phyloP scores from a whole-genome alignment of 805 yeast genomes.

The Cyberlindnera mississippiensis region DNA sequence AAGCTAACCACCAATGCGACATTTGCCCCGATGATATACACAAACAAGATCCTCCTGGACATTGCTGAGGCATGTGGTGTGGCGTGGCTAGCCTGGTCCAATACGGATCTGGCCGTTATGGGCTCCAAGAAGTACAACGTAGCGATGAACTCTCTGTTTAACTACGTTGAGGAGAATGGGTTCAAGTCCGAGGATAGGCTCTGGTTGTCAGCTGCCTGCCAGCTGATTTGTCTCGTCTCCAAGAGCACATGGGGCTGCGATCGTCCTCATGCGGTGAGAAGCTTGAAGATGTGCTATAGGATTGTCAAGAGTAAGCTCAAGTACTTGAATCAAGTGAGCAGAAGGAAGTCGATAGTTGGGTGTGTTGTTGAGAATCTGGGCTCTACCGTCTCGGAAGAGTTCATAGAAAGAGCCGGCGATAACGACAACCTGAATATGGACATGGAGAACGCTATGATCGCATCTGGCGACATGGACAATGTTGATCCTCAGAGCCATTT shows the following conservation, averaged over 20 bases:
- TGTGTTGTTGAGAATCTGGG: not conserved
- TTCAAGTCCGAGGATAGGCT: constrained; percentile 23
- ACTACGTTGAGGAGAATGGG: constrained; percentile 1
- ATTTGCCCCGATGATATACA: constrained; percentile 34
- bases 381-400: constrained; percentile 1
- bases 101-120: constrained; percentile 25
- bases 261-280: constrained; percentile 16
- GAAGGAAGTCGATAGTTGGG: not conserved
- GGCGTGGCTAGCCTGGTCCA: constrained; percentile 33
- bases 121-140: constrained; percentile 25
- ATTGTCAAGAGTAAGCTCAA: constrained; percentile 30
- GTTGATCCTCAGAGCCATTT: constrained; percentile 9
- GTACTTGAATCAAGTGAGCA: constrained; percentile 1
- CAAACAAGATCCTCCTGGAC: constrained; percentile 29
- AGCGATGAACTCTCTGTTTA: constrained; percentile 21
- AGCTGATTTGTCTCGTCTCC: constrained; percentile 37
- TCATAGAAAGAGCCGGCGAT: not conserved
- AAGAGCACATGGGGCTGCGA: constrained; percentile 28
- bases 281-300: constrained; percentile 34
- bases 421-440: constrained; percentile 24
- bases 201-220: constrained; percentile 39
- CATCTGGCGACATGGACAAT: not conserved
- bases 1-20: constrained; percentile 37
- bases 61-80: constrained; percentile 41
- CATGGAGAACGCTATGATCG: constrained; percentile 18